Base-by-base conservation (phyloP, 345 rosid species). In the Arabis hirsuta region DNA sequence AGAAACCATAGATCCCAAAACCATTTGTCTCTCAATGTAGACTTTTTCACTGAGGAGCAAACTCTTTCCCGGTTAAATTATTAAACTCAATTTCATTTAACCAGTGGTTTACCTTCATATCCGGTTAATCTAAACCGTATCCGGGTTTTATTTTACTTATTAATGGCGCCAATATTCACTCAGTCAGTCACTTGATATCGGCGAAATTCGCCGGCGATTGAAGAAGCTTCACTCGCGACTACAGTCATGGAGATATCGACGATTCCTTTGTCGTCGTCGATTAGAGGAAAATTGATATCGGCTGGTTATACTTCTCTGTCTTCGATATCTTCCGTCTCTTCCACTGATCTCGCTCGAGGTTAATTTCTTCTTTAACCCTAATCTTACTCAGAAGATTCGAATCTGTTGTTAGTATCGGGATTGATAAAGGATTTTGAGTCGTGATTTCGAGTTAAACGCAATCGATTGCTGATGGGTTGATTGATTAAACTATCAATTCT, bases 271-370 rank as follows among this genome's bases (percentile, higher is more conserved):
- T 87, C 97, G 48, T 87, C 88, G 12, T 76, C 84, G 52, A 86
- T 75, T 58, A 85, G 88, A 73, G 88, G 90, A 74, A 92, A 90
- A 76, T 85, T 90, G 5, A 78, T 88, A 46, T 78, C 88, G 1
- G 86, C 87, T 0, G 90, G 95, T 63, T 90, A 87, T 72, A 77
- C 84, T 79, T 80, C 87, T 43, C 78, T 85, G 13, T 70, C 90
- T 19, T 83, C 84, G 24, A 82, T 87, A 45, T 80, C 88, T 59
- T 84, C 93, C 1, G 76, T 76, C 64, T 83, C 92, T 43, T 67
- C 89, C 4, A 57, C 87, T 7, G 80, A 65, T 67, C 89, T 88
- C 32, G 82, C 92, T 74, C 84, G 87, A 46, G 92, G 98, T 88
- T 57, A 51, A 9, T 46, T 63, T 38, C 43, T 43, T 20, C 31